These are phyloP conservation scores for Cicer bijugum DNA, from an alignment of 306 rosid genomes.

Conservation along the genomic window DNA sequence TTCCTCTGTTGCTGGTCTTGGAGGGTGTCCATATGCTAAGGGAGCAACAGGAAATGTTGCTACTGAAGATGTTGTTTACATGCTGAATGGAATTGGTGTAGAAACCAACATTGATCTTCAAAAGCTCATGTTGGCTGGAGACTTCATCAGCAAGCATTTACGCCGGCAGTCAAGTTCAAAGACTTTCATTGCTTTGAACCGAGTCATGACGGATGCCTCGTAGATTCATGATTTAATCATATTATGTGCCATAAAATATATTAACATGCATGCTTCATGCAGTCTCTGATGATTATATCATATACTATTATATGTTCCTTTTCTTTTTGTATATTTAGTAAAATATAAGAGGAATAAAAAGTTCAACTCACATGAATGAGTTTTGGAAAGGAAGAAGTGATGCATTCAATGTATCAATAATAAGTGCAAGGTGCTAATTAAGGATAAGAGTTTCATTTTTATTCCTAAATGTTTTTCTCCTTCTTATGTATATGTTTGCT, in stretches of 20 bases:
- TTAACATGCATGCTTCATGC: conserved; percentile 23
- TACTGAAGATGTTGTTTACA: conserved; percentile 92
- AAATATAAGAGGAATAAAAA: conserved; percentile 23
- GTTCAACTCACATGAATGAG: conserved; percentile 25
- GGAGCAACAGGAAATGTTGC: conserved; percentile 67
- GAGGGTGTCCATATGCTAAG: conserved; percentile 51
- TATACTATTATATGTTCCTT: too few relatives aligned
- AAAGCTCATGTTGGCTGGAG: conserved; percentile 78
- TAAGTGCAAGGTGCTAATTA: too few relatives aligned
- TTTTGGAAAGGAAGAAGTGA: conserved; percentile 2
- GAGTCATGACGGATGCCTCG: conserved; percentile 56
- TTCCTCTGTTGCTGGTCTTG: conserved; percentile 51
- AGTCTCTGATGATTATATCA: neutral
- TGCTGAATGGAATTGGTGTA: conserved; percentile 83
- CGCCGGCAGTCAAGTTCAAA: conserved; percentile 74
- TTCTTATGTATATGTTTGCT: too few relatives aligned
- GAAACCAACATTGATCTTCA: conserved; percentile 72
- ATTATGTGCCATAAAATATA: neutral
- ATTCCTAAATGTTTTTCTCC: too few relatives aligned
- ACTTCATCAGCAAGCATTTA: conserved; percentile 77
- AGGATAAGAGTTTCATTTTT: too few relatives aligned
- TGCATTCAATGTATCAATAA: too few relatives aligned
- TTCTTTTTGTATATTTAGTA: too few relatives aligned
- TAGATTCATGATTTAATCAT: conserved; percentile 49
- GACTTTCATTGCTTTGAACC: conserved; percentile 67